These are phyloP conservation scores for Begonia fuchsioides DNA, from an alignment of 306 rosid species.

Conservation along the genomic window DNA sequence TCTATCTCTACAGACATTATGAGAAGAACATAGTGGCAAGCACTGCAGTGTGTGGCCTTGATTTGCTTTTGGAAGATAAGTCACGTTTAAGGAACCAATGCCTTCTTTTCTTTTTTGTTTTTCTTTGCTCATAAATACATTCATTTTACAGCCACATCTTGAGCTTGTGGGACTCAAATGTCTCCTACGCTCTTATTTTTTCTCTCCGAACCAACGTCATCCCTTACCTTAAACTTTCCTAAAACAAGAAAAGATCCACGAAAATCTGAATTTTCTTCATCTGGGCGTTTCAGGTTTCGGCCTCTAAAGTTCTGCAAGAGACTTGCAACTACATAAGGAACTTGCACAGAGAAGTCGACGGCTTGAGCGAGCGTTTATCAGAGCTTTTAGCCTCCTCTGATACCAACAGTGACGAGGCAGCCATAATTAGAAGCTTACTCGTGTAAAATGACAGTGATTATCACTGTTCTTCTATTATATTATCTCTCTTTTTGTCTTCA, in stretches of 20 bases:
- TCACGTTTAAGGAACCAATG: neutral
- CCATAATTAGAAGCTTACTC: conserved; percentile 68
- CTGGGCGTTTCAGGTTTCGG: conserved; percentile 20
- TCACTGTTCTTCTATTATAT: neutral
- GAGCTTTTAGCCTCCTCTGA: conserved; percentile 57
- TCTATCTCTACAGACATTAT: neutral
- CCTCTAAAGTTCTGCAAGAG: conserved; percentile 63
- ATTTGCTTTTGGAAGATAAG: neutral
- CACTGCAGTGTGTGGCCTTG: neutral
- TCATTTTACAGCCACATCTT: neutral
- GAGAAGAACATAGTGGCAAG: too few relatives aligned
- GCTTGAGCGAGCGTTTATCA: conserved; percentile 61
- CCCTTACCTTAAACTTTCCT: too few relatives aligned
- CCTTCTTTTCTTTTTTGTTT: neutral
- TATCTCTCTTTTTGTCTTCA: neutral
- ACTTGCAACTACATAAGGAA: conserved; percentile 72
- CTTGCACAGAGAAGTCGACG: conserved; percentile 76
- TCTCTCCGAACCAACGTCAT: too few relatives aligned
- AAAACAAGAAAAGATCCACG: neutral
- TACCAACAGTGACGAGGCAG: conserved; percentile 59
- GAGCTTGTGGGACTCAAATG: neutral
- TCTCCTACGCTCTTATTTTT: neutral
- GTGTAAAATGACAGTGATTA: conserved; percentile 15
- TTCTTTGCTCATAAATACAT: neutral
- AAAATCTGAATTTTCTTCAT: neutral